Evolutionary conservation across 2,329 filamentous ascomycete genomes (phyloP).

Genomic region (Nemania diffusa): DNA sequence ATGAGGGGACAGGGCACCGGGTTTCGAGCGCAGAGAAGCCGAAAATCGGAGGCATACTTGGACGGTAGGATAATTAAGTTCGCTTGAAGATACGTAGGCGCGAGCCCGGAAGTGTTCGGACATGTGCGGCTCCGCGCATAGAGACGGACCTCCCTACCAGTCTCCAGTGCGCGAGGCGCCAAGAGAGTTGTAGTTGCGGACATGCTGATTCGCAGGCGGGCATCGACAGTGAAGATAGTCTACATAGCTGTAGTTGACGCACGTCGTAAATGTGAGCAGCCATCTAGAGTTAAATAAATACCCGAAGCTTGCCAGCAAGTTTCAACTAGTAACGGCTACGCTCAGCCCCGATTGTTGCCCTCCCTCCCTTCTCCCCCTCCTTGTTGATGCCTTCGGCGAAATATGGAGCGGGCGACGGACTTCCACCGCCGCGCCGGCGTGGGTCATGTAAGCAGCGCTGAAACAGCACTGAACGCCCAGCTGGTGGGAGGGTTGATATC

Average conservation of each 20-base stretch:
- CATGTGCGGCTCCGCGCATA: slow-evolving; percentile 56
- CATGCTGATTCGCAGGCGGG: slow-evolving; percentile 11
- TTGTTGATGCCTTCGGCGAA: slow-evolving; percentile 6
- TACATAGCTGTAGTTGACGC: not conserved
- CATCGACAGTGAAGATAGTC: not conserved
- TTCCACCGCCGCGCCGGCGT: slow-evolving; percentile 34
- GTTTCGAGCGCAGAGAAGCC: slow-evolving; percentile 67
- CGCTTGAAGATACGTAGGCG: slow-evolving; percentile 67
- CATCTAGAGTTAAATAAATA: not conserved
- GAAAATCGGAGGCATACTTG: slow-evolving; percentile 67
- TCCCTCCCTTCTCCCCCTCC: not conserved
- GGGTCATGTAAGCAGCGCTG: too few relatives aligned
- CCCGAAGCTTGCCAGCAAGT: not conserved
- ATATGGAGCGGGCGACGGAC: slow-evolving; percentile 31
- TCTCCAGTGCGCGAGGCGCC: slow-evolving; percentile 34
- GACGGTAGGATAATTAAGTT: slow-evolving; percentile 70
- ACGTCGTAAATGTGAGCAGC: not conserved
- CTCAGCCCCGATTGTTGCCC: slow-evolving; percentile 6
- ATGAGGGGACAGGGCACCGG: slow-evolving; percentile 71
- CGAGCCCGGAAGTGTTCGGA: slow-evolving; percentile 63
- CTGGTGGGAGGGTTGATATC: slow-evolving; percentile 3
- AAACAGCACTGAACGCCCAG: slow-evolving; percentile 28
- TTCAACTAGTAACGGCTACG: not conserved
- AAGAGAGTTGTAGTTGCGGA: slow-evolving; percentile 14
- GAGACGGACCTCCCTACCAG: slow-evolving; percentile 55